phyloP scores from a whole-genome alignment of 2,329 filamentous ascomycete genomes.

The Rutstroemia sp. region DNA sequence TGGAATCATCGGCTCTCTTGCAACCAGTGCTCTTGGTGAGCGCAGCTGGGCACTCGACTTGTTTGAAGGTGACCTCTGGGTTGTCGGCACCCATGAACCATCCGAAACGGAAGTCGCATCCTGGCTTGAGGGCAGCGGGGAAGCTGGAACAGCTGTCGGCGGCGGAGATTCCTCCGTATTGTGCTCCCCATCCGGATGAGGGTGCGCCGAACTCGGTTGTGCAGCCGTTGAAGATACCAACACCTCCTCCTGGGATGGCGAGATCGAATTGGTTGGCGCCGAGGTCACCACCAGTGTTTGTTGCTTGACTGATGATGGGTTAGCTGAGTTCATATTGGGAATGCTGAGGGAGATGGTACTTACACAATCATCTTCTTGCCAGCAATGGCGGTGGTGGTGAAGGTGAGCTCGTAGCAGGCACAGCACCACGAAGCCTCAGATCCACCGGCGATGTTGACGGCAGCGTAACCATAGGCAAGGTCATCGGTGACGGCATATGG shows the following conservation, averaged over 20 bases:
- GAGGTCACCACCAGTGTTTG: constrained; percentile 54
- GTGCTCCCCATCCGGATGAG: constrained; percentile 35
- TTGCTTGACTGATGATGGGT: constrained; percentile 38
- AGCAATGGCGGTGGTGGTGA: constrained; percentile 41
- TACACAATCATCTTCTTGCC: constrained; percentile 55
- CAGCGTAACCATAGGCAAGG: constrained; percentile 55
- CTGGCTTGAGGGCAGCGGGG: constrained; percentile 36
- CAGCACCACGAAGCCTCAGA: constrained; percentile 57
- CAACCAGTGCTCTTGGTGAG: constrained; percentile 39
- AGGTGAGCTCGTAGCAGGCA: constrained; percentile 48
- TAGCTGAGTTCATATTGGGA: neutral
- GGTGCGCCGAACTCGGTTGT: constrained; percentile 38
- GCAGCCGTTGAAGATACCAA: constrained; percentile 48
- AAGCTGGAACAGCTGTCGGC: constrained; percentile 37
- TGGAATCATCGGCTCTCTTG: constrained; percentile 19
- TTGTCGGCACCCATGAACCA: constrained; percentile 45
- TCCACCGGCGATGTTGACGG: constrained; percentile 42
- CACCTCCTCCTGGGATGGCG: constrained; percentile 46
- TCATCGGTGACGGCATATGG: constrained; percentile 54
- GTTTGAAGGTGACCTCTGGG: constrained; percentile 37
- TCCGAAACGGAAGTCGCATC: constrained; percentile 46
- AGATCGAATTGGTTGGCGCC: constrained; percentile 52
- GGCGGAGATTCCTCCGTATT: constrained; percentile 41
- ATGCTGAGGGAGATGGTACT: neutral
- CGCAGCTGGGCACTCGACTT: constrained; percentile 40